These are phyloP conservation scores for Abrus precatorius DNA, from an alignment of 306 rosid species.

Conservation along the genomic window DNA sequence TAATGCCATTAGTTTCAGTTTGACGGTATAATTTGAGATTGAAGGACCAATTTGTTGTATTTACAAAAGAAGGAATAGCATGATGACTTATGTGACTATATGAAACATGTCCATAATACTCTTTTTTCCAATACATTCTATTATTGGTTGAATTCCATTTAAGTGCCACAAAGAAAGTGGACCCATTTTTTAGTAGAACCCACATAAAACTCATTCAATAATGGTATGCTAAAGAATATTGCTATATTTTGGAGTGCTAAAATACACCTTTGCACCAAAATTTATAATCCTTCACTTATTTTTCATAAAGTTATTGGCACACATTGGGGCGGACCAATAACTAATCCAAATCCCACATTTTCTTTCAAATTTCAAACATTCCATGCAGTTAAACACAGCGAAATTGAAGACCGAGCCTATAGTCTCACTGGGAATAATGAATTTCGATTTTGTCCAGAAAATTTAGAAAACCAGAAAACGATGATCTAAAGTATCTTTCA, in stretches of 20 bases:
- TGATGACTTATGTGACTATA: not conserved
- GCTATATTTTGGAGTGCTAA: not conserved
- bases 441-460: not conserved
- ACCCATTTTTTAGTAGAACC: not conserved
- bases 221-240: not conserved
- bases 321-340: not conserved
- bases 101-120: not conserved
- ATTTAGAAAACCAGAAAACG: not conserved
- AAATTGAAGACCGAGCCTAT: not conserved
- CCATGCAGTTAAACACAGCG: conserved; percentile 31
- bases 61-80: not conserved
- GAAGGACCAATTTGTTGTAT: not conserved
- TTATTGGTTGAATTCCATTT: not conserved
- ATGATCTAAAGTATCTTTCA: not conserved
- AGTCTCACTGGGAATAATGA: conserved; percentile 47
- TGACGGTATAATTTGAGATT: not conserved
- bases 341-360: not conserved
- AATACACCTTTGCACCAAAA: not conserved
- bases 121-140: not conserved
- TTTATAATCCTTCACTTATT: not conserved
- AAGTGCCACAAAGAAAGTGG: not conserved
- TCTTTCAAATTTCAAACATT: conserved; percentile 11
- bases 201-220: conserved; percentile 6
- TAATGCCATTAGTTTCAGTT: not conserved
- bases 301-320: not conserved